These are phyloP conservation scores for Pythium coloratum DNA, from an alignment of 352 stramenopile genomes.

Conservation along the genomic window DNA sequence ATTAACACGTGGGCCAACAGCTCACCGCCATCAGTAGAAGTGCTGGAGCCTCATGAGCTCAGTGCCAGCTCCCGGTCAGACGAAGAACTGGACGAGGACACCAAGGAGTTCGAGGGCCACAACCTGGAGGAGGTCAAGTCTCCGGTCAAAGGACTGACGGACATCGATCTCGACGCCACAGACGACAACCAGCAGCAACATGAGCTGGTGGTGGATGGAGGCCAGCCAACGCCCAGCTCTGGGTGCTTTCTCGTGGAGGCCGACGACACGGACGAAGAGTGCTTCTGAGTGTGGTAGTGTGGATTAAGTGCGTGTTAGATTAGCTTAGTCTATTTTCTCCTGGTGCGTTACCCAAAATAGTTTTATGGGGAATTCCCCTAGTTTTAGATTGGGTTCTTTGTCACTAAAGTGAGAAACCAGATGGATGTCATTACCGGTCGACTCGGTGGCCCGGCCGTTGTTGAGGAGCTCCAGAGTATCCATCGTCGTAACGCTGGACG, in stretches of 20 bases:
- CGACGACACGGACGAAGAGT: conserved; percentile 13
- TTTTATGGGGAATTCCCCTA: too few relatives aligned
- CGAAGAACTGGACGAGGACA: conserved; percentile 12
- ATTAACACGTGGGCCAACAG: conserved; percentile 56
- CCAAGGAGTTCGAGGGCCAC: neutral
- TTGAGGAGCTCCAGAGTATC: neutral
- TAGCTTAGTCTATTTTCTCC: neutral
- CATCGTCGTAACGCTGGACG: neutral
- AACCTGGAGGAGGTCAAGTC: conserved; percentile 8
- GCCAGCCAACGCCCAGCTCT: neutral
- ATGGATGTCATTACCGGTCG: neutral
- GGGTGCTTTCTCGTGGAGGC: conserved; percentile 26
- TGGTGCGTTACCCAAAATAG: too few relatives aligned
- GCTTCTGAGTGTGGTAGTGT: neutral
- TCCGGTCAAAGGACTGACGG: conserved; percentile 9
- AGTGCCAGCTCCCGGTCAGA: conserved; percentile 17
- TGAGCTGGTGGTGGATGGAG: neutral
- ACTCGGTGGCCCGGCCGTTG: neutral
- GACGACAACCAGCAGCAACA: conserved; percentile 8
- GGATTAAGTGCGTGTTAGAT: neutral
- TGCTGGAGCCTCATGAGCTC: conserved; percentile 22
- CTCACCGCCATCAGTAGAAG: neutral
- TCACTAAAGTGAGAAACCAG: neutral
- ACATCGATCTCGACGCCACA: conserved; percentile 13
- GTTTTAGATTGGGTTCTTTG: neutral